Evolutionary conservation across 2,329 filamentous ascomycete genomes (phyloP).

Genomic region (Exophiala viscosa): DNA sequence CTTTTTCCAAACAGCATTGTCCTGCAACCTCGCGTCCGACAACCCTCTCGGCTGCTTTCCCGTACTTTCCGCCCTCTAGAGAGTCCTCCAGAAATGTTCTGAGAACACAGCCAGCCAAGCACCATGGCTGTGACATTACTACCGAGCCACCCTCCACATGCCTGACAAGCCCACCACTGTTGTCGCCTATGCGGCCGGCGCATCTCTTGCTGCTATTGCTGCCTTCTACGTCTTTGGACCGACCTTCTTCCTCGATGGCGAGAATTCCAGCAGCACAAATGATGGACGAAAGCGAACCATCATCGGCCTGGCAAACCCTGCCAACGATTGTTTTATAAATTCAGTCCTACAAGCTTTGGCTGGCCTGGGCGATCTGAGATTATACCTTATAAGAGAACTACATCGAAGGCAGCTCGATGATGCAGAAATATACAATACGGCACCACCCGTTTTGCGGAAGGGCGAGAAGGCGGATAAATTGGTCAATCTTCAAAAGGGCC

Average conservation of each 20-base stretch:
- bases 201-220: slow-evolving; percentile 88
- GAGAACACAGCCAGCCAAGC: slow-evolving; percentile 3
- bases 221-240: slow-evolving; percentile 96
- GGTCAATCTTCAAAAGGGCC: slow-evolving; percentile 67
- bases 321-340: slow-evolving; percentile 97
- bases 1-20: not conserved
- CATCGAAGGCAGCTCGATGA: slow-evolving; percentile 80
- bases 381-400: slow-evolving; percentile 89
- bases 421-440: slow-evolving; percentile 67
- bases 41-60: not conserved
- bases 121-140: slow-evolving; percentile 15
- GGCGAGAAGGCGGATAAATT: slow-evolving; percentile 47
- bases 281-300: slow-evolving; percentile 73
- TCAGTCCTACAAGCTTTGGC: slow-evolving; percentile 91
- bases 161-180: slow-evolving; percentile 78
- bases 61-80: not conserved
- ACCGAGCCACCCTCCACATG: slow-evolving; percentile 48
- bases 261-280: slow-evolving; percentile 56
- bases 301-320: slow-evolving; percentile 82
- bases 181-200: slow-evolving; percentile 90
- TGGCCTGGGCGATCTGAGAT: slow-evolving; percentile 78
- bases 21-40: not conserved
- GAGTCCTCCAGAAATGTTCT: slow-evolving; percentile 11
- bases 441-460: slow-evolving; percentile 38
- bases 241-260: slow-evolving; percentile 91